Conservation (phyloP, 352 stramenopile species). For the Phytophthora gonapodyides region DNA sequence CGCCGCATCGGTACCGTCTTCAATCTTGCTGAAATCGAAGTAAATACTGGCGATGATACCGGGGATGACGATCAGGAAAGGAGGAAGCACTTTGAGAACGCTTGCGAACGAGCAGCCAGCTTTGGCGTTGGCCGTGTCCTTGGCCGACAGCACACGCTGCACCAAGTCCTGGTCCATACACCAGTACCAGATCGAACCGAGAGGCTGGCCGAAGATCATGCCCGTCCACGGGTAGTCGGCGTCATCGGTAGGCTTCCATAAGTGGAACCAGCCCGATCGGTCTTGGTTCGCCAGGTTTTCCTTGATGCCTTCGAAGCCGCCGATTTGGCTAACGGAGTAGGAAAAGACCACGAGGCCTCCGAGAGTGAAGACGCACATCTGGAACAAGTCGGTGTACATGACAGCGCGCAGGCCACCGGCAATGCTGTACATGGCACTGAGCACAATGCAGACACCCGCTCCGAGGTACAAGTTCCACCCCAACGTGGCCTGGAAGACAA, state of each 20-base stretch:
- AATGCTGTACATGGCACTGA: slow-evolving; percentile 67
- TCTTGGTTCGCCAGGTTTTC: slow-evolving; percentile 51
- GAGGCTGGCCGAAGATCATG: slow-evolving; percentile 67
- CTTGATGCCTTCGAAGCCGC: slow-evolving; percentile 54
- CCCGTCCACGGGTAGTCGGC: slow-evolving; percentile 71
- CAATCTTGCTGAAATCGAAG: slow-evolving; percentile 59
- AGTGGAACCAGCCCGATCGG: slow-evolving; percentile 51
- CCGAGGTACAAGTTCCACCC: slow-evolving; percentile 65
- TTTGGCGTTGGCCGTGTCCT: slow-evolving; percentile 67
- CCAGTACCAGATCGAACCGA: slow-evolving; percentile 75
- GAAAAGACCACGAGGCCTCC: slow-evolving; percentile 63
- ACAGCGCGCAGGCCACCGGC: slow-evolving; percentile 62
- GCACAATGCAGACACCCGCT: slow-evolving; percentile 50
- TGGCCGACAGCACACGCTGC: slow-evolving; percentile 70
- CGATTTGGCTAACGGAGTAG: slow-evolving; percentile 59
- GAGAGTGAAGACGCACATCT: slow-evolving; percentile 68
- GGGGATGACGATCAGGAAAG: slow-evolving; percentile 72
- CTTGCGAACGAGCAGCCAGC: slow-evolving; percentile 56
- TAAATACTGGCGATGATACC: slow-evolving; percentile 64
- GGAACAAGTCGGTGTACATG: slow-evolving; percentile 76
- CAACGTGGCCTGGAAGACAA: slow-evolving; percentile 64
- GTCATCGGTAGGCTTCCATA: slow-evolving; percentile 59
- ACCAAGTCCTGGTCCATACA: slow-evolving; percentile 77
- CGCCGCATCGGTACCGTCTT: slow-evolving; percentile 58
- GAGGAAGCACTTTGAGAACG: slow-evolving; percentile 68